Percentiles rank a stretch among this genome's conserved stretches.
These are phyloP conservation scores for Scedosporium dehoogii DNA, from an alignment of 2,329 filamentous ascomycete species.

Conservation along the genomic window DNA sequence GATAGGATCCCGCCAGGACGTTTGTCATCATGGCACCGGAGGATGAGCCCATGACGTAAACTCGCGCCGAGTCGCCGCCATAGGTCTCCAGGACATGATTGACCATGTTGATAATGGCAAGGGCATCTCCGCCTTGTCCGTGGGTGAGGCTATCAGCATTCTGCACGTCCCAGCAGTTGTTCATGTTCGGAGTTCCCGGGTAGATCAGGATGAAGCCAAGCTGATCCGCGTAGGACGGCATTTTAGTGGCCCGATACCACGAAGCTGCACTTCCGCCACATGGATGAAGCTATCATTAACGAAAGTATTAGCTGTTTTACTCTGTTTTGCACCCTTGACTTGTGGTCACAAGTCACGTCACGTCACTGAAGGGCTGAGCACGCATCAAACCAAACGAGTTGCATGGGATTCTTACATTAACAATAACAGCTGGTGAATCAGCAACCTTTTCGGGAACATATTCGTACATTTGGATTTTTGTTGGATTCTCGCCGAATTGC, in stretches of 20 bases:
- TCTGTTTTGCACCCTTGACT: background rate
- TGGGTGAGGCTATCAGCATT: conserved; percentile 39
- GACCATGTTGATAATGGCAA: conserved; percentile 49
- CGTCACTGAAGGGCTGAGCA: too few relatives aligned
- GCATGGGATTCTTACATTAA: conserved; percentile 14
- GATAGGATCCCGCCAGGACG: conserved; percentile 43
- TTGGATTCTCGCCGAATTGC: conserved; percentile 25
- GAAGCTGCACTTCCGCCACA: conserved; percentile 38
- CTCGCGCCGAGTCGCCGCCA: conserved; percentile 35
- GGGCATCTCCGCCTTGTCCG: conserved; percentile 45
- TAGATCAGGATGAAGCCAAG: conserved; percentile 41
- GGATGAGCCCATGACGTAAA: conserved; percentile 41
- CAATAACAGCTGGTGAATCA: conserved; percentile 33
- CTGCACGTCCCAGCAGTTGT: conserved; percentile 48
- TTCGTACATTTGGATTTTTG: conserved; percentile 16
- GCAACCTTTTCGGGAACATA: conserved; percentile 25
- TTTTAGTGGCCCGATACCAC: conserved; percentile 37
- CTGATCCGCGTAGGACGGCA: conserved; percentile 30
- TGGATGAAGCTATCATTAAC: background rate
- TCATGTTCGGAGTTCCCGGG: conserved; percentile 38
- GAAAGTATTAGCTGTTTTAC: background rate
- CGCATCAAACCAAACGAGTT: background rate
- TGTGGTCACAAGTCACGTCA: background rate
- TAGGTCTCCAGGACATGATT: conserved; percentile 41
- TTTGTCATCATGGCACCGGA: conserved; percentile 41